Evolutionary conservation across 805 yeast species (phyloP).

Genomic region (Suhomyces vadensis): DNA sequence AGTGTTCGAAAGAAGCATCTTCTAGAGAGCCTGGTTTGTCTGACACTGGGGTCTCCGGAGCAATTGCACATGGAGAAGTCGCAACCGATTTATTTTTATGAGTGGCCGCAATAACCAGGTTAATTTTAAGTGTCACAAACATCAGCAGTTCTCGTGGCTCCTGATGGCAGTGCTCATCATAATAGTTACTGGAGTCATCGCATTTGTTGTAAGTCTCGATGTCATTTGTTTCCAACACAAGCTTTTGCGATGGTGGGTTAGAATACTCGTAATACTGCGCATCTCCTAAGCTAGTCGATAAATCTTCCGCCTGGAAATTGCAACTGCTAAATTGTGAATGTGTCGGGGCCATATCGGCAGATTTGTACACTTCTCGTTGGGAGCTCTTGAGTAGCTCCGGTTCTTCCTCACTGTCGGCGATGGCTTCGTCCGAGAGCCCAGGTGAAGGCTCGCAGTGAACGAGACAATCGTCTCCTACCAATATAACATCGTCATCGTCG

Average conservation of each 20-base stretch:
- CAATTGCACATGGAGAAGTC: no score
- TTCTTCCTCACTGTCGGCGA: slow-evolving; percentile 18
- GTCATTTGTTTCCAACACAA: no score
- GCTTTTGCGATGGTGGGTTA: not conserved
- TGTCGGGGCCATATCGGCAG: not conserved
- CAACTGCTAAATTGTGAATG: slow-evolving; percentile 7
- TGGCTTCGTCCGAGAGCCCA: not conserved
- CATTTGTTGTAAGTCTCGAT: not conserved
- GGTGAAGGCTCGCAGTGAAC: not conserved
- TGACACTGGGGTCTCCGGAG: no score
- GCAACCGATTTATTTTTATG: no score
- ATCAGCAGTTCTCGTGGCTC: not conserved
- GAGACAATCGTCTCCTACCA: not conserved
- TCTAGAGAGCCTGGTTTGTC: no score
- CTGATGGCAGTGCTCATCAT: no score
- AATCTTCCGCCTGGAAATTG: slow-evolving; percentile 10
- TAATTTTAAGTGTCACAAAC: not conserved
- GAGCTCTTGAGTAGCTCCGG: slow-evolving; percentile 12
- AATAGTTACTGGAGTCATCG: not conserved
- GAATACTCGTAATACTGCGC: not conserved
- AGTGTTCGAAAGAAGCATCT: no score
- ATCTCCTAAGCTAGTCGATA: slow-evolving; percentile 2
- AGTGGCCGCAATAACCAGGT: not conserved
- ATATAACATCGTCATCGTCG: slow-evolving; percentile 7
- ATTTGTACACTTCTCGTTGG: slow-evolving; percentile 2